A percentile compares a stretch with the other conserved stretches of the same genome.
These are phyloP conservation scores for Microsporum audouinii DNA, from an alignment of 2,329 filamentous ascomycete species.

Conservation along the genomic window DNA sequence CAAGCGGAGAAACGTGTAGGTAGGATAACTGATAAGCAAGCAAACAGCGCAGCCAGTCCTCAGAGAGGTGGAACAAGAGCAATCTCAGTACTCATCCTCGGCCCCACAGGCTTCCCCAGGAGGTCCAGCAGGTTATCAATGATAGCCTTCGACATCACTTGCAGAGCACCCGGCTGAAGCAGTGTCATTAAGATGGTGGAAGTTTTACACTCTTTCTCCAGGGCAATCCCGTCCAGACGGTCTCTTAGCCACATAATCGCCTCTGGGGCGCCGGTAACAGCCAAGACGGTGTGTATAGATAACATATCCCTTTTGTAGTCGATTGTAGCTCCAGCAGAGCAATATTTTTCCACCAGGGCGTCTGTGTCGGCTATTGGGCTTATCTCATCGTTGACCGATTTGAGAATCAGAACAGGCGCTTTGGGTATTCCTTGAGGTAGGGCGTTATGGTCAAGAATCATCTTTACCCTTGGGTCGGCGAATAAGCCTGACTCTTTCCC, in stretches of 20 bases:
- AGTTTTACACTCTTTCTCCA: slow-evolving; percentile 4
- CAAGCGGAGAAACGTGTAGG: not conserved
- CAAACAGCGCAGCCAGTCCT: no score
- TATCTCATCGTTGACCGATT: slow-evolving; percentile 39
- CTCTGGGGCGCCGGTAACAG: slow-evolving; percentile 23
- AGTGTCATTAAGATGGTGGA: slow-evolving; percentile 6
- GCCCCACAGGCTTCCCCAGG: slow-evolving; percentile 9
- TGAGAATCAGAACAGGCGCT: slow-evolving; percentile 43
- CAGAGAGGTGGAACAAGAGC: not conserved
- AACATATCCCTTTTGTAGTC: slow-evolving; percentile 36
- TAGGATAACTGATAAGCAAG: not conserved
- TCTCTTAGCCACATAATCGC: slow-evolving; percentile 24
- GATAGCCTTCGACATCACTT: slow-evolving; percentile 7
- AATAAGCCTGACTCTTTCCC: slow-evolving; percentile 16
- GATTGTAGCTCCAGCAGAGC: slow-evolving; percentile 32
- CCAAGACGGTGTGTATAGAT: slow-evolving; percentile 32
- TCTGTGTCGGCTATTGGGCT: slow-evolving; percentile 37
- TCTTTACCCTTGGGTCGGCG: slow-evolving; percentile 7
- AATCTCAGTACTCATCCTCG: not conserved
- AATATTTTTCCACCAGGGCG: slow-evolving; percentile 33
- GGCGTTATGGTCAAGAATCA: slow-evolving; percentile 16
- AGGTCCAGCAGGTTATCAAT: slow-evolving; percentile 8
- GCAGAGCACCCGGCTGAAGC: slow-evolving; percentile 6
- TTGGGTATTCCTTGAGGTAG: slow-evolving; percentile 33
- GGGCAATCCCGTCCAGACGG: slow-evolving; percentile 13